A percentile compares a stretch with the other conserved stretches of the same genome.
Evolutionary conservation across 768 basidiomycete genomes (phyloP).

Genomic region (Lentinula edodes): DNA sequence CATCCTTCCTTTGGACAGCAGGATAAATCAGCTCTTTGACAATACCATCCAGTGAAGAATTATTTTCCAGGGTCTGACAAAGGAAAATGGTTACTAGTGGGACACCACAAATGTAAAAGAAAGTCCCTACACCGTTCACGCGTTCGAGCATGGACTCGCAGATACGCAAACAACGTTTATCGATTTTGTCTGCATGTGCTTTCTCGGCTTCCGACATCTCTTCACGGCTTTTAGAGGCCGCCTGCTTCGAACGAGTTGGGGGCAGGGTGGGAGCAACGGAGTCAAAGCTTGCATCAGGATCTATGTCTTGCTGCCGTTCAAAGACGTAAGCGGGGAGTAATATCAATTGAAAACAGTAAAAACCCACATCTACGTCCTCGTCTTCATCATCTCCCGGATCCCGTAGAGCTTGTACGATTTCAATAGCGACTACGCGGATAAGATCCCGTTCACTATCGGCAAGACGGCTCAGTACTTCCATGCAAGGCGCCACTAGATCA

Average conservation of each 20-base stretch:
- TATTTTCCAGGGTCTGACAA: slow-evolving; percentile 45
- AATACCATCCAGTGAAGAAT: slow-evolving; percentile 50
- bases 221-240: slow-evolving; percentile 1
- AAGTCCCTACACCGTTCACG: slow-evolving; percentile 52
- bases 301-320: background rate
- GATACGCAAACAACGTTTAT: slow-evolving; percentile 55
- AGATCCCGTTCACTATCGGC: slow-evolving; percentile 65
- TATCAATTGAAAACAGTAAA: background rate
- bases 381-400: slow-evolving; percentile 25
- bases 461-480: slow-evolving; percentile 60
- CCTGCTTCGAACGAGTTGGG: background rate
- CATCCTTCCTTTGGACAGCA: slow-evolving; percentile 2
- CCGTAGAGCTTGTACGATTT: slow-evolving; percentile 64
- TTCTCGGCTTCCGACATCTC: slow-evolving; percentile 45
- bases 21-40: slow-evolving; percentile 24
- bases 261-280: background rate
- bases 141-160: slow-evolving; percentile 67
- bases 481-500: slow-evolving; percentile 48
- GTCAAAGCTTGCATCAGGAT: slow-evolving; percentile 5
- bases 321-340: background rate
- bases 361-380: slow-evolving; percentile 24
- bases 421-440: slow-evolving; percentile 61
- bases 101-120: background rate
- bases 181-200: slow-evolving; percentile 46
- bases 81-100: slow-evolving; percentile 21